These are phyloP conservation scores for Russula earlei DNA, from an alignment of 768 basidiomycete genomes.

Conservation along the genomic window DNA sequence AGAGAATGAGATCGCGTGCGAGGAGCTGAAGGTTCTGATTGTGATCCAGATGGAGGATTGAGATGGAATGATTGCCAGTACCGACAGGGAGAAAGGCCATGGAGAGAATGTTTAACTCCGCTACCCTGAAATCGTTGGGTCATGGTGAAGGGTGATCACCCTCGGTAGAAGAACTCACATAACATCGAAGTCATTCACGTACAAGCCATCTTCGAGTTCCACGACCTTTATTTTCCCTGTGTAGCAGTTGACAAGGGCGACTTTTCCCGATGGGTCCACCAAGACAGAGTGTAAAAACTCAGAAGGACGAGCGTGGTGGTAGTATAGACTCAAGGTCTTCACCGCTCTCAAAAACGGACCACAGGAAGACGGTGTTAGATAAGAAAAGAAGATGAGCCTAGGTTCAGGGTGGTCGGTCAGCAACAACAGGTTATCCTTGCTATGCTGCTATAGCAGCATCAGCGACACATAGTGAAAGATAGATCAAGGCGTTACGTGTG, in stretches of 20 bases:
- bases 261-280: slow-evolving; percentile 50
- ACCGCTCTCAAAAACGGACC: slow-evolving; percentile 31
- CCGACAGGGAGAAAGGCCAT: slow-evolving; percentile 48
- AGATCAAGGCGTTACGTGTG: slow-evolving; percentile 33
- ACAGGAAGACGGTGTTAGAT: slow-evolving; percentile 30
- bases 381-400: slow-evolving; percentile 54
- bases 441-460: slow-evolving; percentile 2
- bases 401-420: slow-evolving; percentile 73
- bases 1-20: slow-evolving; percentile 44
- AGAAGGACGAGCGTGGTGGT: slow-evolving; percentile 47
- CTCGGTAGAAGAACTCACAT: slow-evolving; percentile 35
- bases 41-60: slow-evolving; percentile 60
- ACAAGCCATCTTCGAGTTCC: slow-evolving; percentile 43
- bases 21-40: slow-evolving; percentile 52
- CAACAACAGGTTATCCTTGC: slow-evolving; percentile 45
- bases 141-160: not conserved
- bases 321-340: slow-evolving; percentile 44
- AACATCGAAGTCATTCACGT: slow-evolving; percentile 50
- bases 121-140: slow-evolving; percentile 34
- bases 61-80: slow-evolving; percentile 42
- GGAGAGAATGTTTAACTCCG: slow-evolving; percentile 60
- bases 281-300: slow-evolving; percentile 67
- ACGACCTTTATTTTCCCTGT: slow-evolving; percentile 62
- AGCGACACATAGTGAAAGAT: not conserved
- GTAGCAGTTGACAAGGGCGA: slow-evolving; percentile 60